Conservation (phyloP, 371 early-diverging fungal genomes). For the Mortierella sp. region DNA sequence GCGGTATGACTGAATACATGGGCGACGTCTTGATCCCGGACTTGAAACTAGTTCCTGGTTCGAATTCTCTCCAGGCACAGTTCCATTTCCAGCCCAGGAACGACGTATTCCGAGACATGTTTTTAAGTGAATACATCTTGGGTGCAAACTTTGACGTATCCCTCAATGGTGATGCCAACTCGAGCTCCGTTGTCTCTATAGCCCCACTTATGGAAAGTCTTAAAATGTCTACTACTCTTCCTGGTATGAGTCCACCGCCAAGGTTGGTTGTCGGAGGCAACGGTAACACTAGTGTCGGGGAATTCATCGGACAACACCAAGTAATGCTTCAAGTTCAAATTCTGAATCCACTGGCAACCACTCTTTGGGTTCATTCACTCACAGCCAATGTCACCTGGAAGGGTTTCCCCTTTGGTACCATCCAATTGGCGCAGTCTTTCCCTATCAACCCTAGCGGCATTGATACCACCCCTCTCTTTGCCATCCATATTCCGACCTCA, state of each 20-base stretch:
- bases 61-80: slow-evolving; percentile 18
- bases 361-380: slow-evolving; percentile 38
- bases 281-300: slow-evolving; percentile 34
- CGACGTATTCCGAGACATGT: slow-evolving; percentile 20
- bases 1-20: slow-evolving; percentile 20
- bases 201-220: slow-evolving; percentile 23
- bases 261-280: slow-evolving; percentile 27
- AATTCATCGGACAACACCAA: slow-evolving; percentile 25
- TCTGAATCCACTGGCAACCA: slow-evolving; percentile 35
- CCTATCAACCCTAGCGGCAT: slow-evolving; percentile 29
- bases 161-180: slow-evolving; percentile 30
- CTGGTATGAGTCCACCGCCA: slow-evolving; percentile 35
- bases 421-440: slow-evolving; percentile 24
- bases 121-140: slow-evolving; percentile 32
- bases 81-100: slow-evolving; percentile 33
- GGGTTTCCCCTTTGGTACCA: slow-evolving; percentile 23
- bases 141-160: slow-evolving; percentile 29
- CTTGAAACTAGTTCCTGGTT: slow-evolving; percentile 31
- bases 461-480: slow-evolving; percentile 24
- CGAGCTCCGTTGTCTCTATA: slow-evolving; percentile 31
- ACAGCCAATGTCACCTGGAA: slow-evolving; percentile 27
- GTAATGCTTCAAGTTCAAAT: slow-evolving; percentile 38
- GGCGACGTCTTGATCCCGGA: slow-evolving; percentile 33
- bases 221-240: slow-evolving; percentile 26
- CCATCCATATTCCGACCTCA: slow-evolving; percentile 26